These are phyloP conservation scores for Fusarium denticulatum DNA, from an alignment of 2,329 filamentous ascomycete species.

Conservation along the genomic window DNA sequence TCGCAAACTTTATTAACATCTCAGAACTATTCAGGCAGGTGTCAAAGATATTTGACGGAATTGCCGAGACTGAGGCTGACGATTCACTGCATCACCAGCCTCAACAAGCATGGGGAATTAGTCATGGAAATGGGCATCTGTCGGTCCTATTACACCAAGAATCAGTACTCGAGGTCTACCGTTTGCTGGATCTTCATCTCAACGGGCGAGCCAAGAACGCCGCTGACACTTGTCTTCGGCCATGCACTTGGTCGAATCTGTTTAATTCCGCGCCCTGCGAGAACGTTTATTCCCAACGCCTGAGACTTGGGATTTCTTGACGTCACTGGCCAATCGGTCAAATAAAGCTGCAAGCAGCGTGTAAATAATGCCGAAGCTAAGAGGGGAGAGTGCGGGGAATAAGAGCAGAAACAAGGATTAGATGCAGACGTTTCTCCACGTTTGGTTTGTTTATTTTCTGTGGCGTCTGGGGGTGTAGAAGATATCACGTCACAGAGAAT, in stretches of 20 bases:
- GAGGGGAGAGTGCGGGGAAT: slow-evolving; percentile 36
- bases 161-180: not conserved
- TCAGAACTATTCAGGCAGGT: slow-evolving; percentile 15
- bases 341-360: slow-evolving; percentile 17
- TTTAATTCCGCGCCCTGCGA: slow-evolving; percentile 15
- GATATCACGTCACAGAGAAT: slow-evolving; percentile 25
- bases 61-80: not conserved
- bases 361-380: slow-evolving; percentile 6
- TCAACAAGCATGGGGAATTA: not conserved
- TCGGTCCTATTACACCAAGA: slow-evolving; percentile 4
- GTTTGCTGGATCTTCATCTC: not conserved
- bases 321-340: slow-evolving; percentile 40
- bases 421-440: slow-evolving; percentile 28
- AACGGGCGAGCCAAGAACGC: slow-evolving; percentile 26
- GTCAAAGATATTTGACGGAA: slow-evolving; percentile 8
- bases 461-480: slow-evolving; percentile 32
- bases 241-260: not conserved
- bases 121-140: not conserved
- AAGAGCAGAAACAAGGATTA: slow-evolving; percentile 18
- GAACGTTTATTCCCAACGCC: slow-evolving; percentile 1
- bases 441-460: slow-evolving; percentile 16
- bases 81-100: not conserved
- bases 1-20: not conserved
- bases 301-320: slow-evolving; percentile 13
- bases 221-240: slow-evolving; percentile 28